Evolutionary conservation across 2,329 filamentous ascomycete species (phyloP), one percentile per base, ranked within the genome.

Genomic region (Plectosphaerella sp.): DNA sequence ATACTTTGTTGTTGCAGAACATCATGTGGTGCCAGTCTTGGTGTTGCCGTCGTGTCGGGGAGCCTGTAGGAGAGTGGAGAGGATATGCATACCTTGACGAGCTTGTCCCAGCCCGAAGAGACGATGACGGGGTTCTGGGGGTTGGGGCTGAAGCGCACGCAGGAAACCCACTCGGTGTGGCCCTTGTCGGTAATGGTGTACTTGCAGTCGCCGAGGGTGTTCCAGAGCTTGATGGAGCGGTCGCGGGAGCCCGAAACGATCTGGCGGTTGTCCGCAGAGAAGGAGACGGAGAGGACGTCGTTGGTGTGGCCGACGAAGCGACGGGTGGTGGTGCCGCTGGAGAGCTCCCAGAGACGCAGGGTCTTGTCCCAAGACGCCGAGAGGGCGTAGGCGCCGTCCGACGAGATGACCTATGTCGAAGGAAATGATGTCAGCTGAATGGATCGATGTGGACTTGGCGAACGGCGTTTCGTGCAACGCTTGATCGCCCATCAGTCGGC

Each of bases 151-250:
- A 99, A 99, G 78, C 94, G 89, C 66, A 99, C 94, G 83, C 93
- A 97, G 60, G 93, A 97, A 67, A 96, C 94, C 94, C 94, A 99
- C 79, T 99, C 94, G 78, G 91, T 91, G 86, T 99, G 94, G 74
- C 94, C 94, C 89, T 99, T 99, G 75, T 99, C 94, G 79, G 91
- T 96, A 84, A 99, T 97, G 82, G 93, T 99, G 88, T 87, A 99
- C 86, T 99, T 99, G 92, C 94, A 99, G 87, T 99, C 94, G 79
- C 94, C 94, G 64, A 99, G 91, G 68, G 94, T 99, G 86, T 99
- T 99, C 94, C 94, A 99, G 70, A 99, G 88, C 90, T 97, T 99
- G 86, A 99, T 97, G 72, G 89, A 91, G 75, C 91, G 88, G 84
- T 99, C 94, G 76, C 94, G 92, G 62, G 94, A 97, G 64, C 92